A percentile compares a stretch with the other conserved stretches of the same genome.
These are phyloP conservation scores for Hymenoscyphus fructigenus DNA, from an alignment of 2,329 filamentous ascomycete species.

Conservation along the genomic window DNA sequence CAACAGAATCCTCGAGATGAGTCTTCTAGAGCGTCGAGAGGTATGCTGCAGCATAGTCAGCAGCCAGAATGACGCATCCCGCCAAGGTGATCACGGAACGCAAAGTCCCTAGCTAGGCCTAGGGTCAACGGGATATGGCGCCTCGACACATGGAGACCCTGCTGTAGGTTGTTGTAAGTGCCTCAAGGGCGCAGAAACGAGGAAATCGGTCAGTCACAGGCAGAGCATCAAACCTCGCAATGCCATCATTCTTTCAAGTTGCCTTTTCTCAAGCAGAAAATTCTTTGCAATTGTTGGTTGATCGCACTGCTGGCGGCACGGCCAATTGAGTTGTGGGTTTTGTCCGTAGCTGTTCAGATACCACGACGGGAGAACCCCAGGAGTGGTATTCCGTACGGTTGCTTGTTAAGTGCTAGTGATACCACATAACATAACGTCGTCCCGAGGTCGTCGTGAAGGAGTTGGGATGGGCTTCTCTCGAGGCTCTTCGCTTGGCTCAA, in stretches of 20 bases:
- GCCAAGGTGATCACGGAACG: background rate
- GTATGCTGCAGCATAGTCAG: slow-evolving; percentile 17
- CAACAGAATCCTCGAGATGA: background rate
- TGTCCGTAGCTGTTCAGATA: background rate
- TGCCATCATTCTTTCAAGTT: background rate
- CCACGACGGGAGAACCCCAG: background rate
- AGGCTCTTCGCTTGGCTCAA: slow-evolving; percentile 2
- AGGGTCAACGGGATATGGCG: background rate
- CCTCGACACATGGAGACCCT: slow-evolving; percentile 7
- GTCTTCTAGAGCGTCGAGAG: background rate
- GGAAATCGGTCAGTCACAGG: background rate
- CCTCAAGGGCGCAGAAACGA: background rate
- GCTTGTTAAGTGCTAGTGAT: background rate
- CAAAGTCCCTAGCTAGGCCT: background rate
- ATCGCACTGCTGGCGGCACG: no score
- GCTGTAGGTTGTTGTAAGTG: background rate
- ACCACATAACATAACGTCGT: background rate
- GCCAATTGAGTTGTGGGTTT: background rate
- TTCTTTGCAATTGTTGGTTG: background rate
- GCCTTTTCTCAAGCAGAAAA: background rate
- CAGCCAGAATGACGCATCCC: slow-evolving; percentile 23
- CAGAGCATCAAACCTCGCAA: background rate
- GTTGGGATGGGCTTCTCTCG: background rate
- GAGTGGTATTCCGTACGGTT: background rate
- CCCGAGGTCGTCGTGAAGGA: background rate